Base-by-base conservation (phyloP, 1,284 basidiomycete species). In the Trichosporon coremiiforme region DNA sequence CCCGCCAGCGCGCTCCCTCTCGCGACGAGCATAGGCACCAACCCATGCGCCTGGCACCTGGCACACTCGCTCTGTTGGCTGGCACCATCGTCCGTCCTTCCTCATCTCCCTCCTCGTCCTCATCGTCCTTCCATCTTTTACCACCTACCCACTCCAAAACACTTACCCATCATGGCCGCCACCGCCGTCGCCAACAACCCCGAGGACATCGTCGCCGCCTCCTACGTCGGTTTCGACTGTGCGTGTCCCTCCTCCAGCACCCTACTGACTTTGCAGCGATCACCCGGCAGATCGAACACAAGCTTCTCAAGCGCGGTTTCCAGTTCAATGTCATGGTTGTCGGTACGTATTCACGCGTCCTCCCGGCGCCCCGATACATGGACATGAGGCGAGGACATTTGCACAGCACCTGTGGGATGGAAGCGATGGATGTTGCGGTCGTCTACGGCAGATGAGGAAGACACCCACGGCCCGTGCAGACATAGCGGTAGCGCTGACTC, bases 321-420 rank as follows among this genome's bases (percentile, higher is more conserved):
- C 93, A 97, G 86, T 98, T 99, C 89, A 99, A 99, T 83, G 91
- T 95, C 74, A 96, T 97, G 83, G 91, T 94, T 73, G 94, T 91
- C 76, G 94, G 94, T 95, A 78, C 77, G 92, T 88, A 66, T 65
- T 20, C 22, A 10, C 33, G 36, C 15, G 57, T 62, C 35, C 41
- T 10, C 13, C 22, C 31, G 12, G 50, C 20, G 20, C 13, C 33
- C 63, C 22, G n/a, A 38, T 36, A 12, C 63, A 41, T 25, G 13
- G 60, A 15, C 35, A 22, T 38, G 17, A 41, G 10, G n/a, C 31
- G 13, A 13, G n/a, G 6, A 8, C 62, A 38, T 22, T 31, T 31
- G 36, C 36, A 29, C 64, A 45, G 36, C 41, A 41, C 36, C n/a
- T 65, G 8, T 41, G 45, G 25, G 55, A 20, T 4, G 25, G 15